These are phyloP conservation scores for Fomitopsis serialis DNA, from an alignment of 768 basidiomycete species.

Conservation along the genomic window DNA sequence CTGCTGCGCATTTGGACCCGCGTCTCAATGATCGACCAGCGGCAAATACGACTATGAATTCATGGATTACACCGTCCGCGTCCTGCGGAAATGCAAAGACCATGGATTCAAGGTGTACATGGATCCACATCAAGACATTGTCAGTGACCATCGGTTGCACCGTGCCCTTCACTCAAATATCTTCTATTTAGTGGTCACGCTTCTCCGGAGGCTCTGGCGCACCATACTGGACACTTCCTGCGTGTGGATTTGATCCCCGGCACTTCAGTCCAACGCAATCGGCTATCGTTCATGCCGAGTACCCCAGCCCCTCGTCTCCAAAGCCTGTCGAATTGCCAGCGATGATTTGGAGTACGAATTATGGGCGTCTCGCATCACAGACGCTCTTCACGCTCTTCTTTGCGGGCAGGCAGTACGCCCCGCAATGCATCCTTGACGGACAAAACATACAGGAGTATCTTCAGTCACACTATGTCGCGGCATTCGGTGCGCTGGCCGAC, in stretches of 20 bases:
- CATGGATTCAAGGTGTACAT: slow-evolving; percentile 90
- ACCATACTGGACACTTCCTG: slow-evolving; percentile 87
- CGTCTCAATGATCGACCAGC: slow-evolving; percentile 34
- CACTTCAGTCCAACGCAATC: slow-evolving; percentile 83
- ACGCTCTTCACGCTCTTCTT: slow-evolving; percentile 95
- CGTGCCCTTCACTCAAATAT: not conserved
- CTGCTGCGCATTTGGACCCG: not conserved
- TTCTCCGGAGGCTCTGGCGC: slow-evolving; percentile 94
- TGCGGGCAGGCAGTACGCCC: slow-evolving; percentile 84
- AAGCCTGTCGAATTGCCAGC: slow-evolving; percentile 75
- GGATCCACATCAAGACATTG: slow-evolving; percentile 95
- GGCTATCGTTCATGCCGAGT: slow-evolving; percentile 87
- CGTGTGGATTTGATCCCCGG: slow-evolving; percentile 85
- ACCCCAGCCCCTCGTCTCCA: slow-evolving; percentile 54
- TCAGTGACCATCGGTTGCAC: slow-evolving; percentile 24
- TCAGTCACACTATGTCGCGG: slow-evolving; percentile 69
- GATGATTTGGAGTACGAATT: slow-evolving; percentile 98
- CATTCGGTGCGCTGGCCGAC: slow-evolving; percentile 73
- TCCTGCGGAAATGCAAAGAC: slow-evolving; percentile 87
- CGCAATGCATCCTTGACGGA: slow-evolving; percentile 87
- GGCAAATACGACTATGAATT: slow-evolving; percentile 87
- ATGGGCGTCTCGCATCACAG: slow-evolving; percentile 80
- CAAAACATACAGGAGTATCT: slow-evolving; percentile 89
- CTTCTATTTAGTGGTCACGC: slow-evolving; percentile 73
- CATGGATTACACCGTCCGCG: slow-evolving; percentile 85